Conservation (phyloP, 2,329 filamentous ascomycete genomes). For the Cyphellophora attinorum region DNA sequence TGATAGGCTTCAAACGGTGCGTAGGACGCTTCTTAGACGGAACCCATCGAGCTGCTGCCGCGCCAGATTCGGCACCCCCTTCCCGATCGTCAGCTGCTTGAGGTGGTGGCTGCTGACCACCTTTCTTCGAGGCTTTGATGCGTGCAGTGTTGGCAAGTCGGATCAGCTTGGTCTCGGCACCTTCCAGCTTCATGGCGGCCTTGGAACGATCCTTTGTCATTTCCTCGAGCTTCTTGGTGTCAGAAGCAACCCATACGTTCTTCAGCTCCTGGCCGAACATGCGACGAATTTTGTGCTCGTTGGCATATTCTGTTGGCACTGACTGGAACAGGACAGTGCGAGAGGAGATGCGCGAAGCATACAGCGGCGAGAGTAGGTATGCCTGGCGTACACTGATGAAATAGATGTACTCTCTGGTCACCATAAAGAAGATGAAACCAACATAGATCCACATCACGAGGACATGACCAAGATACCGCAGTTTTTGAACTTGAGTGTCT, state of each 20-base stretch:
- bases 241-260: constrained; percentile 73
- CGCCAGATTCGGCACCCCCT: constrained; percentile 59
- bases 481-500: constrained; percentile 40
- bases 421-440: constrained; percentile 75
- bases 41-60: constrained; percentile 66
- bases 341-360: constrained; percentile 77
- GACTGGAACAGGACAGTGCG: constrained; percentile 83
- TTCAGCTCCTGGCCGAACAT: constrained; percentile 77
- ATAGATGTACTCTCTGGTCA: constrained; percentile 81
- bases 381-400: constrained; percentile 90
- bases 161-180: constrained; percentile 77
- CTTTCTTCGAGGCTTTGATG: constrained; percentile 53
- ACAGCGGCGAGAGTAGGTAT: constrained; percentile 76
- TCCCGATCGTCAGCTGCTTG: constrained; percentile 3
- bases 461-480: constrained; percentile 72
- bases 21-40: constrained; percentile 64
- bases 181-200: constrained; percentile 72
- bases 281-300: constrained; percentile 64
- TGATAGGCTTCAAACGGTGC: constrained; percentile 60
- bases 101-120: constrained; percentile 27
- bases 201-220: constrained; percentile 74
- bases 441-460: constrained; percentile 75
- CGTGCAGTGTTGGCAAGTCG: constrained; percentile 65
- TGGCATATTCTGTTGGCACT: constrained; percentile 68
- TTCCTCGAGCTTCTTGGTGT: constrained; percentile 68